Evolutionary conservation across 1,284 basidiomycete species (phyloP).

Genomic region (Meripilus lineatus): DNA sequence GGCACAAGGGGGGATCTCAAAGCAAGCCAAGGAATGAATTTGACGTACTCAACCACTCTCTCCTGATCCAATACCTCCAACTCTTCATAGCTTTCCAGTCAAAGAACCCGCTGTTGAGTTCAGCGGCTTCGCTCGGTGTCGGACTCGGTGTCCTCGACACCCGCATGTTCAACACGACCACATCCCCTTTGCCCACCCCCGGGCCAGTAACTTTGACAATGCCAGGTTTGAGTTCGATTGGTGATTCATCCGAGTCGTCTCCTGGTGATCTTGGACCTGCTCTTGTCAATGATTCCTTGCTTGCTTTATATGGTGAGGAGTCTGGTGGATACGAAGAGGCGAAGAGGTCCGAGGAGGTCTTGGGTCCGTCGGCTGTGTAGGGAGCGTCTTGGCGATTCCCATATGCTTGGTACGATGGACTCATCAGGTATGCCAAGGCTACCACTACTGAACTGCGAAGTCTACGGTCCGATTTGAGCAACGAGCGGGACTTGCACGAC

Average conservation of each 20-base stretch:
- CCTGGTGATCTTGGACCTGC: conserved; percentile 8
- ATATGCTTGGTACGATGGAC: conserved; percentile 28
- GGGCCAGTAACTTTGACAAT: conserved; percentile 4
- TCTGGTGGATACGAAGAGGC: conserved; percentile 7
- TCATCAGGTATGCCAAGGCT: no score
- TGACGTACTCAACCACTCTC: conserved; percentile 48
- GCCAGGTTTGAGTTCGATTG: neutral
- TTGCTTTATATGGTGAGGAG: conserved; percentile 12
- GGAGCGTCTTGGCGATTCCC: conserved; percentile 3
- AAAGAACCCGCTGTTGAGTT: conserved; percentile 33
- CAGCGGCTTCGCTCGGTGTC: conserved; percentile 33
- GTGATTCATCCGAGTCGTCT: neutral
- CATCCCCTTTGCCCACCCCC: conserved; percentile 8
- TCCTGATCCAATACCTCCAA: conserved; percentile 46
- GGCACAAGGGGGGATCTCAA: neutral
- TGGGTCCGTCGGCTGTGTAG: neutral
- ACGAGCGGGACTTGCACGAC: no score
- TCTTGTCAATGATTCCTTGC: conserved; percentile 17
- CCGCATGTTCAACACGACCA: conserved; percentile 17
- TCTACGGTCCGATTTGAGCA: no score
- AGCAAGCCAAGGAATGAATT: neutral
- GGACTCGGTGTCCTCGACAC: conserved; percentile 37
- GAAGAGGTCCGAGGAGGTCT: neutral
- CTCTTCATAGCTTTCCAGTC: conserved; percentile 38
- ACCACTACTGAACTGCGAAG: no score